Conservation (phyloP, 805 yeast species). For the Metschnikowia chrysomelidarum region DNA sequence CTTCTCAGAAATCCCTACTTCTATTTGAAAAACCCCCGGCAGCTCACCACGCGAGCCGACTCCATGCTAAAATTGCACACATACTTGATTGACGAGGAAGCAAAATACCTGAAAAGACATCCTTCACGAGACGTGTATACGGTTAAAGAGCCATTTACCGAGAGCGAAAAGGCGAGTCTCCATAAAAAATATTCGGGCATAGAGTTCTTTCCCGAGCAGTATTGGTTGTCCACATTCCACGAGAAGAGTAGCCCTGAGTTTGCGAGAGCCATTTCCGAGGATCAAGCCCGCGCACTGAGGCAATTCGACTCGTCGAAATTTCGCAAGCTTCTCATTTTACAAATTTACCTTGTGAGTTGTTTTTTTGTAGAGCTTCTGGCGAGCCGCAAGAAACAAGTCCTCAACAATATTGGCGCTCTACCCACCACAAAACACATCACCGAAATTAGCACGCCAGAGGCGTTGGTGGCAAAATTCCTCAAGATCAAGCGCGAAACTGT, state of each 20-base stretch:
- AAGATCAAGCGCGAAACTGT: slow-evolving; percentile 30
- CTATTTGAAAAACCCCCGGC: slow-evolving; percentile 24
- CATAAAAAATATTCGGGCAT: slow-evolving; percentile 19
- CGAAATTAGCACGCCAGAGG: slow-evolving; percentile 32
- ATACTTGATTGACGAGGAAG: slow-evolving; percentile 32
- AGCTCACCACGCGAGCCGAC: slow-evolving; percentile 23
- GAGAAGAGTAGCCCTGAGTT: slow-evolving; percentile 16
- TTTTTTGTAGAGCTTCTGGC: slow-evolving; percentile 31
- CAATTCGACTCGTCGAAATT: slow-evolving; percentile 27
- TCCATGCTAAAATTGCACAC: slow-evolving; percentile 27
- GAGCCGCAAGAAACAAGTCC: slow-evolving; percentile 22
- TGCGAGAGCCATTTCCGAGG: slow-evolving; percentile 23
- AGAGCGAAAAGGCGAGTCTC: slow-evolving; percentile 17
- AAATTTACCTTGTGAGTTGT: slow-evolving; percentile 30
- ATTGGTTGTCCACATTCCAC: slow-evolving; percentile 34
- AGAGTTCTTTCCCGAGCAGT: slow-evolving; percentile 36
- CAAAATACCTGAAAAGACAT: slow-evolving; percentile 16
- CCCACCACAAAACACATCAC: slow-evolving; percentile 34
- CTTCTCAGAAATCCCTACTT: slow-evolving; percentile 37
- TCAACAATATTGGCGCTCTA: slow-evolving; percentile 25
- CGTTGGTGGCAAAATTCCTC: slow-evolving; percentile 19
- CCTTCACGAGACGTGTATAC: slow-evolving; percentile 20
- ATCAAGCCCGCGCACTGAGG: slow-evolving; percentile 23
- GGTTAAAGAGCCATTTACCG: slow-evolving; percentile 17
- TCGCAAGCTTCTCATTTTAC: slow-evolving; percentile 28